Base-by-base conservation (phyloP, 768 basidiomycete genomes). In the Lactarius deliciosus region DNA sequence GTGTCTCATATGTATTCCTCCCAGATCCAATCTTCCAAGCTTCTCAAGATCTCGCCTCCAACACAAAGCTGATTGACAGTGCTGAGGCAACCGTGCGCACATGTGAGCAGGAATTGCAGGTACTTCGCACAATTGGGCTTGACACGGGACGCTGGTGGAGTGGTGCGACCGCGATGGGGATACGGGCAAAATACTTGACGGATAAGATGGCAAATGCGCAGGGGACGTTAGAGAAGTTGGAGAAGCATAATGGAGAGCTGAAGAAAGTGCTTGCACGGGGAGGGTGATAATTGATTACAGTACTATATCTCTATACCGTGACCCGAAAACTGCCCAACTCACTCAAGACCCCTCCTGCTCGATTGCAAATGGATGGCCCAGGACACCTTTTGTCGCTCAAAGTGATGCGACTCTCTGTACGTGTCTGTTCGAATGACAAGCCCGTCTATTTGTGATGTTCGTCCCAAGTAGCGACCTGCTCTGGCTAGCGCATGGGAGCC, bases 401-500 rank as follows among this genome's bases (percentile, higher is more conserved):
- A 76, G 92, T 93, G 64, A 94, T 94, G 89, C 85, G 92, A 62
- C 84, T 92, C 65, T 93, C 91, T 75, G 92, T 94, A 78, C 77
- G 91, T 86, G 45, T 54, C 53, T 55, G 41, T 32, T 50, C 18
- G 54, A 36, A 58, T 68, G 59, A 67, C 61, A 43, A 20, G 15
- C 20, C 53, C 62, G 55, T 53, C 34, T 45, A 65, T 63, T 54
- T 62, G 61, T 64, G 57, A 65, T 54, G 25, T 64, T 55, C 60
- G 58, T 62, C 63, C 47, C 62, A 61, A 73, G 71, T 73, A 92
- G 91, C 83, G 90, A 70, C 92, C 92, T 22, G 82, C 87, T 60
- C 76, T 94, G 58, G 86, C 89, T 3, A 84, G 81, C 69, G 83
- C 88, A 76, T 93, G 92, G 90, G 86, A 92, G 70, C 92, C 92